Conservation (phyloP, 2,329 filamentous ascomycete species). For the Ophiostoma triangulosporum region DNA sequence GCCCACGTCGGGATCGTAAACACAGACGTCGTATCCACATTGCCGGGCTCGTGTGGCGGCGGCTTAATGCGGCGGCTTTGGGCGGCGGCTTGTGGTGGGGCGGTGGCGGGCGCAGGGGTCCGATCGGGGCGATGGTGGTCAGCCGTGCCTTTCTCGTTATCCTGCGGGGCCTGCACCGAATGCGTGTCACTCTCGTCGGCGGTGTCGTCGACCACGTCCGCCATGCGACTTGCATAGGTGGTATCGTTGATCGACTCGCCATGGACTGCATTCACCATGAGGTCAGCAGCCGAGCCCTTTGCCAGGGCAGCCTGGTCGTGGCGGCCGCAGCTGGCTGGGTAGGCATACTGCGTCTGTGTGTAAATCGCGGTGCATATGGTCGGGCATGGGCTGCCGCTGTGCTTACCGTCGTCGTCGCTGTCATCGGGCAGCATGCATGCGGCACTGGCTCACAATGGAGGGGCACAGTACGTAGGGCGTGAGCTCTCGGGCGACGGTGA, state of each 20-base stretch:
- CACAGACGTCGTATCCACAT: too few species aligned
- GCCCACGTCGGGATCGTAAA: too few species aligned
- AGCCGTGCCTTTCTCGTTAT: too few species aligned
- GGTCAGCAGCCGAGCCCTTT: background rate
- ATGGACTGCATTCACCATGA: background rate
- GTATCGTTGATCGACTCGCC: background rate
- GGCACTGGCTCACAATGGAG: background rate
- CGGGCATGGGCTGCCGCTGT: background rate
- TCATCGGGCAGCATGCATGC: background rate
- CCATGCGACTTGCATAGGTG: too few species aligned
- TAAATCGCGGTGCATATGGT: background rate
- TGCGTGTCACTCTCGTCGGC: too few species aligned
- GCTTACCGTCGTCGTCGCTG: background rate
- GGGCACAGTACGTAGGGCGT: background rate
- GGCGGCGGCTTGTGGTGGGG: too few species aligned
- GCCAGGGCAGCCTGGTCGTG: background rate
- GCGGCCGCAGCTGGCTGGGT: background rate
- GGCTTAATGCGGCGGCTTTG: too few species aligned
- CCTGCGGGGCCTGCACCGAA: too few species aligned
- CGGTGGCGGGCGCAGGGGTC: too few species aligned
- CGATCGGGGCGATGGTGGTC: too few species aligned
- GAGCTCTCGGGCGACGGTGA: background rate
- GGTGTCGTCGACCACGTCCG: too few species aligned
- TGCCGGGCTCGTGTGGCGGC: too few species aligned
- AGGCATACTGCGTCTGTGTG: background rate